Evolutionary conservation across 129 eudicot genomes (phyloP), one percentile per base, ranked within the genome.

Genomic region (Centella asiatica): DNA sequence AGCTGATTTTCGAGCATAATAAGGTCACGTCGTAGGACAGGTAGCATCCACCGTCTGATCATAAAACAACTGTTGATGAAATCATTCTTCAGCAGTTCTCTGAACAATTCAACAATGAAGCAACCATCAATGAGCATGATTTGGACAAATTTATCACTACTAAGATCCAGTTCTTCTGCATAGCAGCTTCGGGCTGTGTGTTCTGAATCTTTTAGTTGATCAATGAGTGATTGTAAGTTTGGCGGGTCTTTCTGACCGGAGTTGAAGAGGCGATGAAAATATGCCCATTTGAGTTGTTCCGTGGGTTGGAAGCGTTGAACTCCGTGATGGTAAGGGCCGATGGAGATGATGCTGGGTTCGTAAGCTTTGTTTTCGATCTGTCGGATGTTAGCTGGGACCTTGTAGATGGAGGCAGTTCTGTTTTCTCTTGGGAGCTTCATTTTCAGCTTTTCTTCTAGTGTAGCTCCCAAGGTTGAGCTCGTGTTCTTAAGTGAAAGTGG

Each of bases 271-370:
- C 64, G 45, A 32, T 11, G 71, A 62, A 72, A 72, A 74, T 54
- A 72, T 44, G 6, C 31, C 82, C 68, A 29, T 49, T 77, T 77
- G 0, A 50, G 64, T 1, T 31, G 11, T 64, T 72, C 71, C 71
- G 67, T 72, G 53, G 57, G 54, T 63, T 62, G 71, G 13, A 72
- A 32, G 19, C 20, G 67, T 2, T 45, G 3, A 24, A 56, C 46
- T 15, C 78, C 74, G 19, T 67, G 78, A 67, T 67, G 74, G 64
- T 77, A 77, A 22, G 77, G 82, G n/a, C 82, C 78, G 17, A 77
- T 57, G 0, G 82, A 72, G 14, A 77, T 56, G 6, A 72, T 77
- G 68, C 49, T 72, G 19, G 78, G 78, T 26, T 50, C 74, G 5
- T 72, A 77, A 18, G 77, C 78, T 26, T 68, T 62, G 51, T 67